Evolutionary conservation across 805 yeast genomes (phyloP).

Genomic region (Dipodascopsis uninucleata): DNA sequence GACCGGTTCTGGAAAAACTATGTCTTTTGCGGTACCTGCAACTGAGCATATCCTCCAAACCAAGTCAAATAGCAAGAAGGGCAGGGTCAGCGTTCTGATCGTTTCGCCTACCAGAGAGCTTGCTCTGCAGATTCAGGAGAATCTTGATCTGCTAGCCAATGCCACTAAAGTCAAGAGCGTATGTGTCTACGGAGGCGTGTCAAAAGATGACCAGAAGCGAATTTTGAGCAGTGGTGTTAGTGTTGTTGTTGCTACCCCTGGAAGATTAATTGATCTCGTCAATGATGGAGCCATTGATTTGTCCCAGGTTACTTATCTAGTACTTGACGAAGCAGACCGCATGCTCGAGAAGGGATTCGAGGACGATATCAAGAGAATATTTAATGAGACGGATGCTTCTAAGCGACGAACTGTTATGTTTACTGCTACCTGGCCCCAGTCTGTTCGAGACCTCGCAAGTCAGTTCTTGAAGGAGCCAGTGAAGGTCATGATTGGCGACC

Average conservation of each 20-base stretch:
- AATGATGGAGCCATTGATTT: conserved; percentile 81
- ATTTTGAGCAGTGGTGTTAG: conserved; percentile 58
- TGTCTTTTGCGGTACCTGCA: conserved; percentile 98
- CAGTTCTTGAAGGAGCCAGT: conserved; percentile 80
- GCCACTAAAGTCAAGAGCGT: conserved; percentile 64
- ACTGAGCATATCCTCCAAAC: conserved; percentile 58
- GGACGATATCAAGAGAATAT: conserved; percentile 85
- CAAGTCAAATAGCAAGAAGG: conserved; percentile 37
- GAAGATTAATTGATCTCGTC: conserved; percentile 84
- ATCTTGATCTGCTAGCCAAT: conserved; percentile 59
- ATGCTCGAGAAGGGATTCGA: conserved; percentile 98
- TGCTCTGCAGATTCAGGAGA: conserved; percentile 90
- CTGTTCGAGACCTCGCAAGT: conserved; percentile 87
- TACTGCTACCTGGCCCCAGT: conserved; percentile 99
- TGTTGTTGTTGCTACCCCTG: conserved; percentile 96
- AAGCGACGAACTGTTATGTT: conserved; percentile 92
- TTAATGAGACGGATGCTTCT: conserved; percentile 52
- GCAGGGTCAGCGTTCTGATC: conserved; percentile 69
- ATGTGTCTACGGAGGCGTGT: conserved; percentile 95
- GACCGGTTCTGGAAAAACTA: conserved; percentile 96
- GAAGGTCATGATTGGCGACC: conserved; percentile 86
- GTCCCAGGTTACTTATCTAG: conserved; percentile 66
- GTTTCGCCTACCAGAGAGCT: conserved; percentile 97
- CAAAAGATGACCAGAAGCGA: conserved; percentile 84
- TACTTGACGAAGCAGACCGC: conserved; percentile 96